Evolutionary conservation across 805 yeast genomes (phyloP).

Genomic region (Suhomyces sp.): DNA sequence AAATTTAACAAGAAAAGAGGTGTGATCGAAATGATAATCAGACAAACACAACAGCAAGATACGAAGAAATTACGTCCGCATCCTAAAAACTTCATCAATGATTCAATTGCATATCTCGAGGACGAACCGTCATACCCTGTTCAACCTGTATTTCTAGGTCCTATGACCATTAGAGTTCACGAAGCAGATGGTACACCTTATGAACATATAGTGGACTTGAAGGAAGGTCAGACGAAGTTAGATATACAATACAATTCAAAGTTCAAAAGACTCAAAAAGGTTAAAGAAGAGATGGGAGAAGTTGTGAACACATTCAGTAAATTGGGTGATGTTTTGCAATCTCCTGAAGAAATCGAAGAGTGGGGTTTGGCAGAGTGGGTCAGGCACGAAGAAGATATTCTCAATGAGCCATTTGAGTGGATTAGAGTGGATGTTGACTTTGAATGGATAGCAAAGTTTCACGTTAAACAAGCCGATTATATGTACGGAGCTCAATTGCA

Average conservation of each 20-base stretch:
- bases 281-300: conserved; percentile 47
- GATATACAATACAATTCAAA: conserved; percentile 96
- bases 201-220: conserved; percentile 91
- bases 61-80: conserved; percentile 38
- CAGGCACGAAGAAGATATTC: conserved; percentile 64
- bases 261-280: conserved; percentile 76
- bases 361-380: conserved; percentile 79
- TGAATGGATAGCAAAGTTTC: conserved; percentile 88
- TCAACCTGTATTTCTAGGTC: conserved; percentile 76
- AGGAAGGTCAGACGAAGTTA: conserved; percentile 78
- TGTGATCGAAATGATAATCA: conserved; percentile 89
- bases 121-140: conserved; percentile 39
- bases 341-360: conserved; percentile 55
- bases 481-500: conserved; percentile 93
- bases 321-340: conserved; percentile 75
- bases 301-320: conserved; percentile 33
- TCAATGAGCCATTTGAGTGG: conserved; percentile 96
- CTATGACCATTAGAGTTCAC: conserved; percentile 94
- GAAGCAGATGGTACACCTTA: conserved; percentile 99
- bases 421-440: conserved; percentile 95
- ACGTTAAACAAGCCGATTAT: conserved; percentile 86
- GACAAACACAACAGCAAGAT: conserved; percentile 81
- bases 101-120: conserved; percentile 43
- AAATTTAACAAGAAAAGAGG: conserved; percentile 90
- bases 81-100: conserved; percentile 44